These are phyloP conservation scores for Lepidopterella palustris DNA, from an alignment of 495 filamentous ascomycete species.

Conservation along the genomic window DNA sequence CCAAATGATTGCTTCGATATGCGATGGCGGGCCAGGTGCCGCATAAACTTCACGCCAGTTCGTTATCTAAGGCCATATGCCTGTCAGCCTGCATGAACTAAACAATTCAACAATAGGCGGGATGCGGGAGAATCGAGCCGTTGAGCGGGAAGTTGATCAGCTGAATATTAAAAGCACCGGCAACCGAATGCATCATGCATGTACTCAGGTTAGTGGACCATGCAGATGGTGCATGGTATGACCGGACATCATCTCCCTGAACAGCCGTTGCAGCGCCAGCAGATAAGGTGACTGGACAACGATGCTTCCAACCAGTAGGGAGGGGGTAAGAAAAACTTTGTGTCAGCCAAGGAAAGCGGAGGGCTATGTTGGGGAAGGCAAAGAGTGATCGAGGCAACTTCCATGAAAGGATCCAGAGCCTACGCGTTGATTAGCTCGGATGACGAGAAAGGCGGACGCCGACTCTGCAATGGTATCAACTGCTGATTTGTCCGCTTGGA, in stretches of 20 bases:
- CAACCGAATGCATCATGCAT: constrained; percentile 21
- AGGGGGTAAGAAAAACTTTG: constrained; percentile 19
- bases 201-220: constrained; percentile 17
- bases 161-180: constrained; percentile 21
- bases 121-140: constrained; percentile 26
- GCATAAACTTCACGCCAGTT: constrained; percentile 29
- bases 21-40: constrained; percentile 28
- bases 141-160: constrained; percentile 29
- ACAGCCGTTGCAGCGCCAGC: constrained; percentile 25
- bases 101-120: constrained; percentile 27
- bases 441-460: constrained; percentile 14
- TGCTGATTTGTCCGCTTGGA: constrained; percentile 15
- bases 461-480: constrained; percentile 17
- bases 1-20: constrained; percentile 32
- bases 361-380: constrained; percentile 13
- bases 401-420: constrained; percentile 10
- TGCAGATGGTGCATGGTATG: constrained; percentile 21
- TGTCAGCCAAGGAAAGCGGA: constrained; percentile 21
- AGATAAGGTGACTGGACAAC: constrained; percentile 33
- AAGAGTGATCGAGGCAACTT: constrained; percentile 16
- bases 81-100: constrained; percentile 31
- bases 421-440: constrained; percentile 28
- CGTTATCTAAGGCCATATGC: constrained; percentile 27
- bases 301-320: constrained; percentile 22
- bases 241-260: constrained; percentile 22